Evolutionary conservation across 2,329 filamentous ascomycete species (phyloP).

Genomic region (Hypomyces perniciosus): DNA sequence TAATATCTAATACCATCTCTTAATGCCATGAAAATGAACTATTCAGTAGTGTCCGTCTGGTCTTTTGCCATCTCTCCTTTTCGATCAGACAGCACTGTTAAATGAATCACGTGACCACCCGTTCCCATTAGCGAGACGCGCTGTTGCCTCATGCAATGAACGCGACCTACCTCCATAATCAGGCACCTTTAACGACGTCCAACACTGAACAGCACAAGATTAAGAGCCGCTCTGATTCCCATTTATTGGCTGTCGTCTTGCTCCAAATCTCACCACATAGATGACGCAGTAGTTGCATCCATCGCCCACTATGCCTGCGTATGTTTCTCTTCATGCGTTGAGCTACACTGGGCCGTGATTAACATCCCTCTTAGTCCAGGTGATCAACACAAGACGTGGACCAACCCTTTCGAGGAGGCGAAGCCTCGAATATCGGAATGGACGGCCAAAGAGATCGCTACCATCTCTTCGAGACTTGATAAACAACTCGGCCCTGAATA

Average conservation of each 20-base stretch:
- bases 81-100: too few species aligned
- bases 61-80: too few species aligned
- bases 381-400: constrained; percentile 53
- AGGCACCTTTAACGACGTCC: not conserved
- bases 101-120: constrained; percentile 25
- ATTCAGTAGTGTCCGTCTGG: too few species aligned
- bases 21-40: too few species aligned
- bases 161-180: not conserved
- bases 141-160: not conserved
- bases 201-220: not conserved
- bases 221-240: not conserved
- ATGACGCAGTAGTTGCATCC: constrained; percentile 20
- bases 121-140: constrained; percentile 16
- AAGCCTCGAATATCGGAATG: constrained; percentile 67
- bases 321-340: constrained; percentile 19
- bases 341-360: constrained; percentile 8
- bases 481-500: constrained; percentile 95
- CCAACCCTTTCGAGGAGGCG: constrained; percentile 77
- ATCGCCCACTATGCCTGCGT: constrained; percentile 39
- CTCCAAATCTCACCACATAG: not conserved
- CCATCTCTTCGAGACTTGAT: constrained; percentile 77
- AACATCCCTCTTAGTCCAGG: constrained; percentile 48
- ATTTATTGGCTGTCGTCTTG: not conserved
- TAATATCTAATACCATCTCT: too few species aligned
- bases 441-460: constrained; percentile 85